phyloP scores from a whole-genome alignment of 768 basidiomycete genomes.

The Tricholoma sp. region DNA sequence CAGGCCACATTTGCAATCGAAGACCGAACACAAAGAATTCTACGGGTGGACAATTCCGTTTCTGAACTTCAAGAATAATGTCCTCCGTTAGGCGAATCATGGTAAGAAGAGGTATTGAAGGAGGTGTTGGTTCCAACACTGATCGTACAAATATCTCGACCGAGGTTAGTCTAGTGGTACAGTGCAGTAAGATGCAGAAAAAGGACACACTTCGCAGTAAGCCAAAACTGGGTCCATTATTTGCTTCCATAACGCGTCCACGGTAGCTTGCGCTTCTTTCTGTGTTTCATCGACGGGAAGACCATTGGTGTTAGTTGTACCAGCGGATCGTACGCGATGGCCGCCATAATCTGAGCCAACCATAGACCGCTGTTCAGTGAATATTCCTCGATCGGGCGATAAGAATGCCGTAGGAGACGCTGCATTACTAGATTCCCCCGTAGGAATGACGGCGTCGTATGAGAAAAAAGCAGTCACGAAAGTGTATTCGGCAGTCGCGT shows the following conservation, averaged over 20 bases:
- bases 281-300: constrained; percentile 30
- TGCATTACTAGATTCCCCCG: constrained; percentile 29
- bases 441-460: constrained; percentile 26
- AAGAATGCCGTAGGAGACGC: constrained; percentile 33
- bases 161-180: constrained; percentile 1
- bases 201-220: constrained; percentile 64
- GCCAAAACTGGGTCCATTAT: constrained; percentile 88
- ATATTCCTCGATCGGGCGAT: constrained; percentile 39
- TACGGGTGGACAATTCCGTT: constrained; percentile 71
- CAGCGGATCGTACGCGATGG: constrained; percentile 26
- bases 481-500: constrained; percentile 86
- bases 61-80: constrained; percentile 68
- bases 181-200: background rate
- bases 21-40: constrained; percentile 78
- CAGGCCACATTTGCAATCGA: constrained; percentile 87
- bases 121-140: constrained; percentile 67
- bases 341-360: constrained; percentile 49
- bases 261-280: constrained; percentile 55
- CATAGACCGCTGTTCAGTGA: constrained; percentile 37
- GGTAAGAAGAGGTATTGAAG: constrained; percentile 72
- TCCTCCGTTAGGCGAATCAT: constrained; percentile 91
- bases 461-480: constrained; percentile 86
- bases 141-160: constrained; percentile 62
- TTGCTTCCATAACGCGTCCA: constrained; percentile 82
- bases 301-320: constrained; percentile 28